Base-by-base conservation (phyloP, 805 yeast genomes). In the Yarrowia divulgata region DNA sequence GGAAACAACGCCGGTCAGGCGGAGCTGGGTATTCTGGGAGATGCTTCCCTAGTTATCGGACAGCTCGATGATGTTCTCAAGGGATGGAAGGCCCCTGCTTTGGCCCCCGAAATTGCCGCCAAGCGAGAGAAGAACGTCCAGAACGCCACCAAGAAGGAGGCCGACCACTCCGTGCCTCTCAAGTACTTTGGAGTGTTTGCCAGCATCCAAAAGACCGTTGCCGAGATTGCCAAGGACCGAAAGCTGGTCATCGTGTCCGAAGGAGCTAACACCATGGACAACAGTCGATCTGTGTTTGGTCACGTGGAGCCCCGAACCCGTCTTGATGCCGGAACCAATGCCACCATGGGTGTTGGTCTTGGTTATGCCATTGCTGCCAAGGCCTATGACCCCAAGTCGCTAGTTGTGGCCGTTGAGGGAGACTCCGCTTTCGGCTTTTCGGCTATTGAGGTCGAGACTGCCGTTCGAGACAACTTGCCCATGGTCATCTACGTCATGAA, bases 231-330 rank as follows among this genome's bases (percentile, higher is more conserved):
- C 23, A 73, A 70, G 4, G 71, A 77, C 57, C 70, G 75, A 8
- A 72, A 79, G 13, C 77, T 84, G 0, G 73, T 87, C 3, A 80
- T 83, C 46, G 83, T 88, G 0, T 82, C 87, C 4, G 93, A 89
- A 75, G 93, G 93, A n/a, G 92, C 93, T 0, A 88, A 88, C 74
- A 88, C 92, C 0, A 88, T 89, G 92, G 93, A 89, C 72, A 81
- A 85, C 29, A 88, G 91, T 1, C 80, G 93, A 60, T 80, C 86
- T 12, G 84, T 89, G 0, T 88, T 89, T 74, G 85, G 86, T 6
- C 80, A 87, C 62, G 76, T 78, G 8, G 72, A 73, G 2, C 89
- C 92, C 0, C 82, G 83, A 70, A 83, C 80, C 23, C 77, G 91
- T 46, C 77, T 89, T 29, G 93, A 89, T 73, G 90, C 91, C 1